phyloP scores from a whole-genome alignment of 2,329 filamentous ascomycete species.

The Lasiodiplodia sp. region DNA sequence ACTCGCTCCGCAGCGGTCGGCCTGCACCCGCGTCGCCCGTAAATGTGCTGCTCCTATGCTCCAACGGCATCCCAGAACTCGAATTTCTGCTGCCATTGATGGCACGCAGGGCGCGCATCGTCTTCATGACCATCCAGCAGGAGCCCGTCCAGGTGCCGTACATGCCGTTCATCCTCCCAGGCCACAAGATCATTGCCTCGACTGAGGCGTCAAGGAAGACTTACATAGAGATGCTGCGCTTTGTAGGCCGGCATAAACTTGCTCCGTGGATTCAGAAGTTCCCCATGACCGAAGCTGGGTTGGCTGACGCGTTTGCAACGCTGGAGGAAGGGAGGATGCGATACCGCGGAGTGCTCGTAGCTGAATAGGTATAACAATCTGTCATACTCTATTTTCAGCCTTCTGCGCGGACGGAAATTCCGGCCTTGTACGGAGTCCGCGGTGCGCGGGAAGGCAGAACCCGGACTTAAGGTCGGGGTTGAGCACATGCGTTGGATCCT shows the following conservation, averaged over 20 bases:
- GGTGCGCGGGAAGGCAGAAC: background rate
- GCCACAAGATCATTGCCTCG: slow-evolving; percentile 42
- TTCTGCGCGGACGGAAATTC: background rate
- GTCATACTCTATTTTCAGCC: too few species aligned
- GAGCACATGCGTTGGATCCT: background rate
- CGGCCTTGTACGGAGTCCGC: background rate
- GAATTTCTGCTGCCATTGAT: slow-evolving; percentile 38
- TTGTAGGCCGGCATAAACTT: slow-evolving; percentile 28
- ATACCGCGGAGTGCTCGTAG: slow-evolving; percentile 30
- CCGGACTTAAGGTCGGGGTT: background rate
- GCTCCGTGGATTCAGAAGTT: slow-evolving; percentile 32
- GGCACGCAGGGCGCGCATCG: slow-evolving; percentile 41
- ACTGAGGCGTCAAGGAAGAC: slow-evolving; percentile 34
- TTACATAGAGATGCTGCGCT: slow-evolving; percentile 30
- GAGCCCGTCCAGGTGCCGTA: slow-evolving; percentile 41
- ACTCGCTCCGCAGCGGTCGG: background rate
- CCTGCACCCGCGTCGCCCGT: slow-evolving; percentile 32
- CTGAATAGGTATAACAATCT: background rate
- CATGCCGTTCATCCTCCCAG: slow-evolving; percentile 44
- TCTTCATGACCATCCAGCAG: slow-evolving; percentile 44
- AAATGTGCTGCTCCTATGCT: slow-evolving; percentile 39
- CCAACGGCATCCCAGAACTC: slow-evolving; percentile 40
- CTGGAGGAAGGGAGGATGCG: slow-evolving; percentile 29
- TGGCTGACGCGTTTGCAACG: slow-evolving; percentile 30
- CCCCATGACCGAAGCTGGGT: slow-evolving; percentile 30